Base-by-base conservation (phyloP, 352 stramenopile genomes). In the Globisporangium cystogenes region DNA sequence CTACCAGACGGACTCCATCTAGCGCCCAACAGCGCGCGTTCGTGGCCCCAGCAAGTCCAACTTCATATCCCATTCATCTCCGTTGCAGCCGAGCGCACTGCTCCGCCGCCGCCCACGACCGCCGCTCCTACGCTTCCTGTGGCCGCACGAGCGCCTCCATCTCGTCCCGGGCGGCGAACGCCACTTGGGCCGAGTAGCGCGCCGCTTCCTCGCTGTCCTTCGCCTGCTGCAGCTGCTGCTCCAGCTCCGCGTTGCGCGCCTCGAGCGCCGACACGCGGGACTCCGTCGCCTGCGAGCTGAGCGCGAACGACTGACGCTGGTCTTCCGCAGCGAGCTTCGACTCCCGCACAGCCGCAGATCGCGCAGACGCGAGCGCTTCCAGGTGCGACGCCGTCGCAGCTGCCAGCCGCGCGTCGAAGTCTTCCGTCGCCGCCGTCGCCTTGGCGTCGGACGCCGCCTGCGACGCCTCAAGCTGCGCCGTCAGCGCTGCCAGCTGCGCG, bases 1-100 rank as follows among this genome's bases (percentile, higher is more conserved):
- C 4, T 94, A 94, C 50, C 82, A 91, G 61, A 91, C 81, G 39
- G 84, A 94, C 41, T 94, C 84, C 7, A 89, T 94, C 53, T 94
- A 62, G 43, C 15, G 18, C 6, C n/a, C 20, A 8, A 7, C 16
- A 20, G 7, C 12, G 33, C 12, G 10, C 18, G 6, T 6, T 45
- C 10, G 8, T 16, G 29, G 35, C 26, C n/a, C 15, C 11, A 45
- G 33, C 16, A 24, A 48, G 20, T 37, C 26, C 41, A 43, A 57
- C 31, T 59, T 59, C 58, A 65, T 65, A 65, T 53, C 48, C 10
- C 58, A 65, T 50, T 64, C 57, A 58, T 59, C 46, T n/a, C 51
- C 51, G 31, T 14, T 40, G 24, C 40, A 21, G 5, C 18, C 36
- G 40, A 12, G 24, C 20, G 10, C n/a, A 16, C 29, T 29, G 24